Conservation (phyloP, 129 eudicot genomes). For the Lonicera japonica region DNA sequence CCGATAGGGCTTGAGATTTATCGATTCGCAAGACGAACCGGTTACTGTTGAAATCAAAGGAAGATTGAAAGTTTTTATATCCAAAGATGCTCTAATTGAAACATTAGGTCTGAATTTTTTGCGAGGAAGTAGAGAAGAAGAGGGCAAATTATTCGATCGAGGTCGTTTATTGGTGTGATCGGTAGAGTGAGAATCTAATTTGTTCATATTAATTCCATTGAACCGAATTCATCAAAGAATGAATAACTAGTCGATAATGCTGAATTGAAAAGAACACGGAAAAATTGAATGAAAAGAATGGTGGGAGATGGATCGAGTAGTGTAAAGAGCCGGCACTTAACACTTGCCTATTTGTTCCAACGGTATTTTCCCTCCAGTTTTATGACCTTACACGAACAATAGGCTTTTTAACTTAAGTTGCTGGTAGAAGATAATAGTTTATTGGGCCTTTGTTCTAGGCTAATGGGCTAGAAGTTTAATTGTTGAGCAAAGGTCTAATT, state of each 20-base stretch:
- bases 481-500: too few relatives aligned
- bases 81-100: constrained; percentile 29
- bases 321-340: not conserved
- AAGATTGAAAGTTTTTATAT: constrained; percentile 23
- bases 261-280: not conserved
- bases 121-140: constrained; percentile 12
- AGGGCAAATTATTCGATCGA: constrained; percentile 5
- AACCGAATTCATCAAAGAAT: not conserved
- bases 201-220: constrained; percentile 25
- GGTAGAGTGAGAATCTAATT: constrained; percentile 19
- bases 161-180: constrained; percentile 28
- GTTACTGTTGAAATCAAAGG: constrained; percentile 42
- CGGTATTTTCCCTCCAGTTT: not conserved
- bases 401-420: not conserved
- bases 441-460: too few relatives aligned
- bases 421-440: too few relatives aligned
- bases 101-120: constrained; percentile 33
- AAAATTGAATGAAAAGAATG: not conserved
- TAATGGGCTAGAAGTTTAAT: too few relatives aligned
- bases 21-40: constrained; percentile 11
- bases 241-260: not conserved
- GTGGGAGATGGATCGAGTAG: not conserved
- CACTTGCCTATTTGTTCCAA: not conserved
- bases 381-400: not conserved
- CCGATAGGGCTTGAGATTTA: constrained; percentile 43